phyloP scores from a whole-genome alignment of 148 eudicot species.

The Silene conica region DNA sequence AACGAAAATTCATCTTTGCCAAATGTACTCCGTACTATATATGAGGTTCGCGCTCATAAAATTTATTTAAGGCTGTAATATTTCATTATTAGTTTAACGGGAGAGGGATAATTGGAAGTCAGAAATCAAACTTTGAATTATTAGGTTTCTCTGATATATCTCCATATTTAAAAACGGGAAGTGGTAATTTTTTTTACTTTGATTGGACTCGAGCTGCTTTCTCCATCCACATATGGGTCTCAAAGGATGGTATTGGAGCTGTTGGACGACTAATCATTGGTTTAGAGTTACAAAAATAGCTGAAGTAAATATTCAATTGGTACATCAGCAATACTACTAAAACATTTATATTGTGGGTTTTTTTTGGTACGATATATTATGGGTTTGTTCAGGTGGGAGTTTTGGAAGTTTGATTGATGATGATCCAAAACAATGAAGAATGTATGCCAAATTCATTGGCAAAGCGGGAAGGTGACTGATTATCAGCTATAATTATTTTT shows the following conservation, averaged over 20 bases:
- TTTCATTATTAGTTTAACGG: not conserved
- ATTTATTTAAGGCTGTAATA: not conserved
- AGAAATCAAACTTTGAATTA: not conserved
- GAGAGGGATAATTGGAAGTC: not conserved
- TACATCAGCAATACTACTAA: conserved; percentile 10
- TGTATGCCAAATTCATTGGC: conserved; percentile 99
- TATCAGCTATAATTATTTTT: not conserved
- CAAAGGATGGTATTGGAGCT: conserved; percentile 99
- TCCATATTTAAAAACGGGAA: conserved; percentile 5
- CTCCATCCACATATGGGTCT: conserved; percentile 73
- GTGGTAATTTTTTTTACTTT: not conserved
- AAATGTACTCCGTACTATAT: not conserved
- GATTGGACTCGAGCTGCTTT: conserved; percentile 31
- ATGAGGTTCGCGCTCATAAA: not conserved
- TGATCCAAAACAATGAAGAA: conserved; percentile 96
- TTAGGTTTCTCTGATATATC: not conserved
- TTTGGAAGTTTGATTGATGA: conserved; percentile 90
- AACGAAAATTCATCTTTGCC: no score
- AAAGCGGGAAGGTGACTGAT: conserved; percentile 81
- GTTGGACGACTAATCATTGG: conserved; percentile 94
- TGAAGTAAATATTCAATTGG: conserved; percentile 20
- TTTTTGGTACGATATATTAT: no score
- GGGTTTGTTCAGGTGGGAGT: conserved; percentile 69
- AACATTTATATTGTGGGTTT: conserved; percentile 21
- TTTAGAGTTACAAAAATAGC: conserved; percentile 35